Evolutionary conservation across 176 grass and related monocot genomes (phyloP).

Genomic region (Chrysopogon serrulatus): DNA sequence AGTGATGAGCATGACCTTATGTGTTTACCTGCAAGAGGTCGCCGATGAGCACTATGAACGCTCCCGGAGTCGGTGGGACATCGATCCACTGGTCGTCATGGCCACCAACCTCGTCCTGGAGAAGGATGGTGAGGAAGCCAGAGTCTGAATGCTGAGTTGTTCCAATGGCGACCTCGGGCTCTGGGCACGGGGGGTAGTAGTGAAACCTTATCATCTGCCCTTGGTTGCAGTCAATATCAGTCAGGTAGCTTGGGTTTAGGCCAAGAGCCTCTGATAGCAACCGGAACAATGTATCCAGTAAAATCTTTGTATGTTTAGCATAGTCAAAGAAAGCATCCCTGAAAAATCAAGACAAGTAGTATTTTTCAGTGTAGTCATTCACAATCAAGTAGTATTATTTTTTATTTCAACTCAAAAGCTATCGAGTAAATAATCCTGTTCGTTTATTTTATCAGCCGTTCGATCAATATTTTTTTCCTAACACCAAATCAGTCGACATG

Average conservation of each 20-base stretch:
- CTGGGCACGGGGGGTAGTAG: slow-evolving; percentile 63
- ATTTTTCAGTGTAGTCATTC: background rate
- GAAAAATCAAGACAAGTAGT: no score
- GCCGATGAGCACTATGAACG: slow-evolving; percentile 37
- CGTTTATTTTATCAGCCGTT: no score
- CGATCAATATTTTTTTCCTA: no score
- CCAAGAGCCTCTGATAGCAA: slow-evolving; percentile 56
- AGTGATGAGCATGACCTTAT: no score
- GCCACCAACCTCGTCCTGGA: slow-evolving; percentile 42
- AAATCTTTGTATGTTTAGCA: slow-evolving; percentile 11
- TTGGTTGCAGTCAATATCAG: slow-evolving; percentile 44
- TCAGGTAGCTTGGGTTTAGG: slow-evolving; percentile 19
- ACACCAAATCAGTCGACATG: no score
- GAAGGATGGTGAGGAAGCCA: slow-evolving; percentile 39
- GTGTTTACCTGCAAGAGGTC: slow-evolving; percentile 51
- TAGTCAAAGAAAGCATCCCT: slow-evolving; percentile 45
- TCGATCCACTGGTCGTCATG: slow-evolving; percentile 42
- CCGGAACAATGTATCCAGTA: slow-evolving; percentile 29
- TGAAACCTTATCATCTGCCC: slow-evolving; percentile 42
- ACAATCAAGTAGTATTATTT: background rate
- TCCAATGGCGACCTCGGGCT: slow-evolving; percentile 48
- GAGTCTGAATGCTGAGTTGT: slow-evolving; percentile 33
- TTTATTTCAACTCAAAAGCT: no score
- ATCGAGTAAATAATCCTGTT: no score
- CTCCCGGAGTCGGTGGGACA: slow-evolving; percentile 16